These are phyloP conservation scores for Fraxinus pennsylvanica DNA, from an alignment of 257 asterid species.

Conservation along the genomic window DNA sequence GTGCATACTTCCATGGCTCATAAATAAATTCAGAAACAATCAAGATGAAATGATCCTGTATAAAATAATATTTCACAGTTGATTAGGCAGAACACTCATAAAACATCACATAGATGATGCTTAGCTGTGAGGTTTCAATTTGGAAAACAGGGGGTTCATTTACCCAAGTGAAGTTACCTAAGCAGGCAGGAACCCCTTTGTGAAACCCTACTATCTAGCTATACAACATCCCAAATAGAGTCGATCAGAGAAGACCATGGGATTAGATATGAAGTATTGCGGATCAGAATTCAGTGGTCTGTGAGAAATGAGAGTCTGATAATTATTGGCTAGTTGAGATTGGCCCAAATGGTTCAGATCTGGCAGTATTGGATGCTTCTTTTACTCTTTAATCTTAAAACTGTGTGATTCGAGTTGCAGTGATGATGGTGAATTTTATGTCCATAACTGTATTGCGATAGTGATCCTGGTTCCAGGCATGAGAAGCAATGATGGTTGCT, in stretches of 20 bases:
- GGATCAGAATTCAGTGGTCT: not conserved
- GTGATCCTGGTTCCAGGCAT: slow-evolving; percentile 11
- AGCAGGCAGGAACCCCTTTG: not conserved
- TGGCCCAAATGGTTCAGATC: slow-evolving; percentile 3
- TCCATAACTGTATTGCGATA: not conserved
- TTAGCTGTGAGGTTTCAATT: slow-evolving; percentile 10
- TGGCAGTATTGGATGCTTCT: slow-evolving; percentile 1
- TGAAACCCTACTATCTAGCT: not conserved
- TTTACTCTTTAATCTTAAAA: not conserved
- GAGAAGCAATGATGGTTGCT: slow-evolving; percentile 8
- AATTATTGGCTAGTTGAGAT: not conserved
- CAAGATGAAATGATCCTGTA: slow-evolving; percentile 84
- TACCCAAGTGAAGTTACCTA: not conserved
- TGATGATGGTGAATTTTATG: slow-evolving; percentile 13
- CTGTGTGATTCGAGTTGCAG: not conserved
- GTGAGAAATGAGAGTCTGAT: not conserved
- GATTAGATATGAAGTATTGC: not conserved
- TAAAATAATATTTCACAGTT: slow-evolving; percentile 18
- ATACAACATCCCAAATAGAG: not conserved
- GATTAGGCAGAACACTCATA: slow-evolving; percentile 22
- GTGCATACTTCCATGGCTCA: slow-evolving; percentile 89
- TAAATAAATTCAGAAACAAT: slow-evolving; percentile 86
- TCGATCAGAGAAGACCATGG: not conserved
- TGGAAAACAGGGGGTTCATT: not conserved
- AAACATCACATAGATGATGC: slow-evolving; percentile 20